Conservation (phyloP, 2,329 filamentous ascomycete genomes). For the Xylaria sp. region DNA sequence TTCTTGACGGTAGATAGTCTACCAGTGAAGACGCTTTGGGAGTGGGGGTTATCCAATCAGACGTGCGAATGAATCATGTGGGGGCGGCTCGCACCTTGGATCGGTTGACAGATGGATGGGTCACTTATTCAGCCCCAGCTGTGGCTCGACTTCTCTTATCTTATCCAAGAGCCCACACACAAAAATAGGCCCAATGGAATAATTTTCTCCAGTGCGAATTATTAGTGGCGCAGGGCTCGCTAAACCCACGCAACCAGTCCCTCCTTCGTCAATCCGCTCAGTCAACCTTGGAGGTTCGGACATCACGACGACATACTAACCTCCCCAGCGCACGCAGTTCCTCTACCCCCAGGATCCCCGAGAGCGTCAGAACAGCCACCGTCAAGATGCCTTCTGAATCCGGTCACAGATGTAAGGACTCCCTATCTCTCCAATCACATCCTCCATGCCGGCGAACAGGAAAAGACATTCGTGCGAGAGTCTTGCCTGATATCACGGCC, state of each 20-base stretch:
- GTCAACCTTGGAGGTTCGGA: conserved; percentile 45
- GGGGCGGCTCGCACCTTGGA: no score
- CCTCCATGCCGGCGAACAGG: background rate
- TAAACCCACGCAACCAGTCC: conserved; percentile 43
- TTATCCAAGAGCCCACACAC: conserved; percentile 22
- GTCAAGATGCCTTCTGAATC: conserved; percentile 88
- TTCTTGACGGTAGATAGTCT: background rate
- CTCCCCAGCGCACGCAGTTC: conserved; percentile 53
- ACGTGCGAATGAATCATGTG: no score
- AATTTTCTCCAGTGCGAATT: conserved; percentile 44
- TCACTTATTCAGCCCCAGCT: conserved; percentile 26
- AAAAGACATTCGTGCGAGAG: conserved; percentile 23
- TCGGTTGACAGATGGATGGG: no score
- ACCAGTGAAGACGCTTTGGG: background rate
- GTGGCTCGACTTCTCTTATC: conserved; percentile 40
- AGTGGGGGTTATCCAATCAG: background rate
- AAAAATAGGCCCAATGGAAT: conserved; percentile 35
- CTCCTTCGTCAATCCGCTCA: conserved; percentile 42
- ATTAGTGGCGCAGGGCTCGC: conserved; percentile 47
- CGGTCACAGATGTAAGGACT: conserved; percentile 82
- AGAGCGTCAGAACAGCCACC: conserved; percentile 59
- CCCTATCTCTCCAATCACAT: conserved; percentile 5
- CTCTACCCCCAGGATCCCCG: conserved; percentile 57
- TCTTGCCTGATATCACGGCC: conserved; percentile 1
- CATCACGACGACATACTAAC: conserved; percentile 53